A percentile compares a stretch with the other conserved stretches of the same genome.
phyloP scores from a whole-genome alignment of 2,329 filamentous ascomycete genomes.

The Fusarium illudens region DNA sequence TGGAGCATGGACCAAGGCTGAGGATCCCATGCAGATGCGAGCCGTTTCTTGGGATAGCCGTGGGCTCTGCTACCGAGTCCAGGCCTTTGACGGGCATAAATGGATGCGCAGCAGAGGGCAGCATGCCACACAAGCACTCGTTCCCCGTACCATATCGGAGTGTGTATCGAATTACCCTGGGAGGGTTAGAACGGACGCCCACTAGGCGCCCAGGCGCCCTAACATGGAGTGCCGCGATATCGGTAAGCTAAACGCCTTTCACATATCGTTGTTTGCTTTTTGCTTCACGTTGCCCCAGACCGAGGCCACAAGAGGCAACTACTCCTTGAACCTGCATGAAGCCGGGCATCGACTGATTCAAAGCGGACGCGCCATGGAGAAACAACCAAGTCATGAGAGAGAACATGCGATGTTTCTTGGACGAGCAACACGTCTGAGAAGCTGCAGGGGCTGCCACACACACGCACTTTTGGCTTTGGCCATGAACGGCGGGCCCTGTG shows the following conservation, averaged over 20 bases:
- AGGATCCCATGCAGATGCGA: conserved; percentile 4
- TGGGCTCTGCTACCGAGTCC: not conserved
- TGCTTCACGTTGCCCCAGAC: not conserved
- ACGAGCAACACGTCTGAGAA: conserved; percentile 19
- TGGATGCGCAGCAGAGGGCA: not conserved
- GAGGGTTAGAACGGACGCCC: not conserved
- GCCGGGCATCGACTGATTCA: conserved; percentile 29
- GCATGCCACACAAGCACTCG: not conserved
- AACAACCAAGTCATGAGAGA: conserved; percentile 32
- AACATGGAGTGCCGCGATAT: conserved; percentile 11
- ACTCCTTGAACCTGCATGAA: conserved; percentile 6
- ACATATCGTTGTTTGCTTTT: not conserved
- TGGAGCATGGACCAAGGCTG: not conserved
- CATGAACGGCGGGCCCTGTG: conserved; percentile 37
- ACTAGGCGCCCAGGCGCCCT: conserved; percentile 1
- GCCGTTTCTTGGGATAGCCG: not conserved
- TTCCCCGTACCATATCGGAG: conserved; percentile 4
- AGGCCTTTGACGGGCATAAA: not conserved
- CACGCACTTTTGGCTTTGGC: conserved; percentile 28
- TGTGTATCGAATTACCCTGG: conserved; percentile 1
- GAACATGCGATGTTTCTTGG: conserved; percentile 22
- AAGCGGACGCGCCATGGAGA: conserved; percentile 14
- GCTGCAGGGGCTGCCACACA: conserved; percentile 38
- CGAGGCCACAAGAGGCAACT: conserved; percentile 4
- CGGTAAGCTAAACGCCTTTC: conserved; percentile 20